Percentiles rank a stretch among this genome's conserved stretches.
phyloP scores from a whole-genome alignment of 257 asterid species.

The Fraxinus excelsior region DNA sequence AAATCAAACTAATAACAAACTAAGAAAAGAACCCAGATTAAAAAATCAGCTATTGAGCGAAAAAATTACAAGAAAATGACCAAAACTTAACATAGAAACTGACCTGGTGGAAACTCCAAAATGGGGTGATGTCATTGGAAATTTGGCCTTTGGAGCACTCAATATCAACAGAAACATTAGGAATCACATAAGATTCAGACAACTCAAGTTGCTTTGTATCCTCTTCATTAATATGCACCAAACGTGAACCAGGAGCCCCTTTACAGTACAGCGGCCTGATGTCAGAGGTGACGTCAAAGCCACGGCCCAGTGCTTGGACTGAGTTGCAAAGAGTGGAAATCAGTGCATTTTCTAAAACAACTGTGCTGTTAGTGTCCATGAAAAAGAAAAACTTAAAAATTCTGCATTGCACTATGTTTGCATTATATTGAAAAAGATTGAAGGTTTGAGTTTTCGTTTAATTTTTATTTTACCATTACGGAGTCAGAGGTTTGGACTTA shows the following conservation, averaged over 20 bases:
- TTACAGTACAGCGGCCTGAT: constrained; percentile 90
- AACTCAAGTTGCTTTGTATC: constrained; percentile 52
- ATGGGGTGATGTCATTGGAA: constrained; percentile 59
- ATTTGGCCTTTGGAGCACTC: constrained; percentile 49
- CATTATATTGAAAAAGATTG: too few relatives aligned
- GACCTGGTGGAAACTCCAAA: constrained; percentile 82
- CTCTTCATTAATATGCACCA: constrained; percentile 67
- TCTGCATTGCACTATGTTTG: constrained; percentile 28
- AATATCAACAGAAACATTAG: constrained; percentile 81
- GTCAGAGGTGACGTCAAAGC: constrained; percentile 97
- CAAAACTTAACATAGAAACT: not conserved
- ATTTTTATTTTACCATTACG: too few relatives aligned
- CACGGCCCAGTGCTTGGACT: constrained; percentile 95
- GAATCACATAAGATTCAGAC: constrained; percentile 57
- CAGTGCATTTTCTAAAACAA: constrained; percentile 54
- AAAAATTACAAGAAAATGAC: not conserved
- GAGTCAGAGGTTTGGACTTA: constrained; percentile 55
- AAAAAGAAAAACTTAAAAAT: constrained; percentile 22
- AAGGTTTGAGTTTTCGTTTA: too few relatives aligned
- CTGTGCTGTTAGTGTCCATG: constrained; percentile 35
- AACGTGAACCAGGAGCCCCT: constrained; percentile 84
- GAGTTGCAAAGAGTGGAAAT: constrained; percentile 80
- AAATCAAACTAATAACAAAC: too few relatives aligned
- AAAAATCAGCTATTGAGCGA: not conserved
- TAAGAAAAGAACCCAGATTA: constrained; percentile 3